A percentile compares a stretch with the other conserved stretches of the same genome.
phyloP scores from a whole-genome alignment of 371 early-diverging fungal genomes.

The Phascolomyces articulosus region DNA sequence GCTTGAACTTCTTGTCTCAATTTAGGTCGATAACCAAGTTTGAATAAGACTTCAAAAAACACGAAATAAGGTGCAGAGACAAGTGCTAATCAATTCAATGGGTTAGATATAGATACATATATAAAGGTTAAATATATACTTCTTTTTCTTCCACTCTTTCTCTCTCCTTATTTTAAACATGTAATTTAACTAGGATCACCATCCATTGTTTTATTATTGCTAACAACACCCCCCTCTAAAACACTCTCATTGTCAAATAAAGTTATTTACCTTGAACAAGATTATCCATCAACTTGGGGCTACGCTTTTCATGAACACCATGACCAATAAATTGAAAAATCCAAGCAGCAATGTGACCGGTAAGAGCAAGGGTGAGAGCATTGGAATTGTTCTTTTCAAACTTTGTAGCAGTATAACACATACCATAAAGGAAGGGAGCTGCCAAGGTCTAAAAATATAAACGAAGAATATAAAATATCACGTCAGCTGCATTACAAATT shows the following conservation, averaged over 20 bases:
- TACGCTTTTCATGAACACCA: constrained; percentile 83
- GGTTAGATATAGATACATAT: no score
- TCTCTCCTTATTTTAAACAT: no score
- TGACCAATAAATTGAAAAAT: constrained; percentile 91
- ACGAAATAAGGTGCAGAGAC: constrained; percentile 96
- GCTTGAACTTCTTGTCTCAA: constrained; percentile 66
- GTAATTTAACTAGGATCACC: neutral
- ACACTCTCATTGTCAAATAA: neutral
- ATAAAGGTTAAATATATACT: no score
- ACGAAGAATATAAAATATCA: neutral
- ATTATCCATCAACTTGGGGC: constrained; percentile 89
- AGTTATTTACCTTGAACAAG: constrained; percentile 68
- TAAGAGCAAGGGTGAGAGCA: constrained; percentile 56
- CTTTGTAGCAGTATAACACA: constrained; percentile 62
- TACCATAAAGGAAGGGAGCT: constrained; percentile 63
- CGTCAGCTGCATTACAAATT: constrained; percentile 6
- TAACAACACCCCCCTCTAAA: neutral
- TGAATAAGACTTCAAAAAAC: constrained; percentile 87
- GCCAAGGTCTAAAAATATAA: constrained; percentile 42
- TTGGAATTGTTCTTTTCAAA: constrained; percentile 52
- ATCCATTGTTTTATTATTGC: no score
- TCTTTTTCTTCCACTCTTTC: no score
- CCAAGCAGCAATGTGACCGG: constrained; percentile 79
- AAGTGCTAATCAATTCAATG: constrained; percentile 56
- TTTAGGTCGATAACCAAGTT: constrained; percentile 80